Evolutionary conservation across 768 basidiomycete genomes (phyloP).

Genomic region (Suillus subaureus): DNA sequence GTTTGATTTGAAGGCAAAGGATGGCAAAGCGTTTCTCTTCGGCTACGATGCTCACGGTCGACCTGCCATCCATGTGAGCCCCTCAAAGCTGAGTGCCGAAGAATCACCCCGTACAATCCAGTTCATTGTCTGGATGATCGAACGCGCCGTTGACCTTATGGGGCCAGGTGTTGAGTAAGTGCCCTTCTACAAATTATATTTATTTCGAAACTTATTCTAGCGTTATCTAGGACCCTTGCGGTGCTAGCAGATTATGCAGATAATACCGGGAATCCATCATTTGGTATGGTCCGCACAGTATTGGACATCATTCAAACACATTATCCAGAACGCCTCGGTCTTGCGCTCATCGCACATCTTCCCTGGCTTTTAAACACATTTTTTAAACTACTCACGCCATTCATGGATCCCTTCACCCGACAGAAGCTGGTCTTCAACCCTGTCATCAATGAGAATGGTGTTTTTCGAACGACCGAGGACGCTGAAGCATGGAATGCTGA

Average conservation of each 20-base stretch:
- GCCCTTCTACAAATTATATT: not conserved
- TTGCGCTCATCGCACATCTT: conserved; percentile 70
- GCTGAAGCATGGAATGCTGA: conserved; percentile 12
- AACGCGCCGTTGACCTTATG: conserved; percentile 79
- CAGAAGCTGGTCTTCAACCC: conserved; percentile 79
- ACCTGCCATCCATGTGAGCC: conserved; percentile 70
- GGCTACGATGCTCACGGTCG: conserved; percentile 71
- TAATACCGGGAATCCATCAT: conserved; percentile 57
- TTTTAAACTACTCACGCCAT: conserved; percentile 76
- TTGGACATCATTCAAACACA: conserved; percentile 76
- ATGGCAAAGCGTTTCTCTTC: conserved; percentile 79
- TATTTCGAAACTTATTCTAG: not conserved
- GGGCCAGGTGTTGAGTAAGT: conserved; percentile 79
- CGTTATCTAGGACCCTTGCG: conserved; percentile 53
- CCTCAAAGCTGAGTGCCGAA: conserved; percentile 75
- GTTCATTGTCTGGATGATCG: conserved; percentile 77
- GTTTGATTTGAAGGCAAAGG: conserved; percentile 54
- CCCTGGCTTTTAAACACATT: conserved; percentile 77
- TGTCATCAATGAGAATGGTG: conserved; percentile 24
- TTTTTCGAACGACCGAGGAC: conserved; percentile 27
- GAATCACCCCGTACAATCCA: conserved; percentile 70
- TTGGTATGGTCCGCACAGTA: conserved; percentile 39
- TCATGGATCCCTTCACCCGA: conserved; percentile 82
- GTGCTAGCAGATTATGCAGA: conserved; percentile 81
- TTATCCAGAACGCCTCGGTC: conserved; percentile 85